phyloP scores from a whole-genome alignment of 163 green algal genomes.

The Chlorella variabilis region DNA sequence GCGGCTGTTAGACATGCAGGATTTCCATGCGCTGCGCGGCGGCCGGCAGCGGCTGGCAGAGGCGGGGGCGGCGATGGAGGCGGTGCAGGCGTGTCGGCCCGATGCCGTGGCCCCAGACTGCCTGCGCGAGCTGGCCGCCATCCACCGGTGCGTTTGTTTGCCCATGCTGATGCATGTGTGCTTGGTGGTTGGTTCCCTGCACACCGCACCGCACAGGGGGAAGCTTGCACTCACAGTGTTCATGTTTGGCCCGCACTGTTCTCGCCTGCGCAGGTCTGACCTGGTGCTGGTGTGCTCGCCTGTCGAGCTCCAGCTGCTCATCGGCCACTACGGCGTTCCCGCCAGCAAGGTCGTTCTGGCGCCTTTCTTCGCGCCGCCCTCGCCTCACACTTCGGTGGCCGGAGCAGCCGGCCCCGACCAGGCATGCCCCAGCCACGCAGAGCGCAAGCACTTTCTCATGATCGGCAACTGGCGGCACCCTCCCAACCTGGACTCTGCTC shows the following conservation, averaged over 20 bases:
- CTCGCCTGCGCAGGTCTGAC: conserved; percentile 55
- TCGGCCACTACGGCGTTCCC: conserved; percentile 48
- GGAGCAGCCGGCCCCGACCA: neutral
- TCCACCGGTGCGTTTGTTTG: conserved; percentile 48
- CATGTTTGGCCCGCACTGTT: neutral
- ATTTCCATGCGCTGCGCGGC: conserved; percentile 63
- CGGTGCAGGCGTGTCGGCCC: conserved; percentile 44
- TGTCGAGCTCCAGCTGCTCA: conserved; percentile 59
- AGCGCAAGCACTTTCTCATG: conserved; percentile 59
- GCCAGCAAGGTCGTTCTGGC: conserved; percentile 56
- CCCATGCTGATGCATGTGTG: neutral
- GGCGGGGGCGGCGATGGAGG: conserved; percentile 6
- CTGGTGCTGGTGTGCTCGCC: conserved; percentile 71
- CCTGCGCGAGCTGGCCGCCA: conserved; percentile 65
- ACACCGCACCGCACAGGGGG: too few relatives aligned
- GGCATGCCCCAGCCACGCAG: conserved; percentile 8
- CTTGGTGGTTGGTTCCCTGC: too few relatives aligned
- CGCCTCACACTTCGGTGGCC: neutral
- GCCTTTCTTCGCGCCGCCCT: conserved; percentile 59
- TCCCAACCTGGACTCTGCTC: conserved; percentile 69
- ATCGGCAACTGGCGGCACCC: conserved; percentile 67
- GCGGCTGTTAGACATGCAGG: conserved; percentile 73
- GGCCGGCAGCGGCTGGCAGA: conserved; percentile 22
- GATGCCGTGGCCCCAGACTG: conserved; percentile 39
- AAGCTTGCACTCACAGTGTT: too few relatives aligned